Base-by-base conservation (phyloP, 2,329 filamentous ascomycete species). In the Fusarium bactridioides region DNA sequence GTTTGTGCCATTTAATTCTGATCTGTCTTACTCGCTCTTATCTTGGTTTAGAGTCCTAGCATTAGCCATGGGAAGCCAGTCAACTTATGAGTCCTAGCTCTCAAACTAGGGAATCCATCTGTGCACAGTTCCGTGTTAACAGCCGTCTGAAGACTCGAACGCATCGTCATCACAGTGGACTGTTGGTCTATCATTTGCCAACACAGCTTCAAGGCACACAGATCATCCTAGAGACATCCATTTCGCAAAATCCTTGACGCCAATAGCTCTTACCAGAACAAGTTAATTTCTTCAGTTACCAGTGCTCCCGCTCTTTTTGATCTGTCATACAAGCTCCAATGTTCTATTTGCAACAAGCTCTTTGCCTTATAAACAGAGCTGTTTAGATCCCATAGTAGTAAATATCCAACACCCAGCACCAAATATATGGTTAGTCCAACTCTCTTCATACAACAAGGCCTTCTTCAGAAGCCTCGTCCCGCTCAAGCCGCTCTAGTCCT, bases 401-500 rank as follows among this genome's bases (percentile, higher is more conserved):
- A 68, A 41, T 72, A 72, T 74, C 67, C 71, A 74, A 74, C 60
- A 59, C 33, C 58, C 33, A 47, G 48, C 35, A 29, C 40, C 57
- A 54, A 43, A 31, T 67, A 60, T 44, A 48, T 53, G 61, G 51
- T 50, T 45, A 60, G 66, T 67, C 55, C 68, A 67, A 64, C 60
- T 66, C n/a, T 41, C 45, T 50, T 81, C 75, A 84, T 53, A 85
- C 82, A 41, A 73, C 75, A 58, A 84, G 76, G 11, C 83, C 84
- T 69, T 87, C 85, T 54, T 86, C 86, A 31, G 83, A 79, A 38
- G 83, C 86, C 76, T 88, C 86, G 50, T 89, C 88, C 61, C 87
- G 81, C 77, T 89, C 88, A 59, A 89, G 77, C 68, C 83, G 84
- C 79, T 90, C 88, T 64, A 90, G 78, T 12, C 88, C 88, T 58